Conservation (phyloP, 2,329 filamentous ascomycete genomes). For the Neoscytalidium dimidiatum region DNA sequence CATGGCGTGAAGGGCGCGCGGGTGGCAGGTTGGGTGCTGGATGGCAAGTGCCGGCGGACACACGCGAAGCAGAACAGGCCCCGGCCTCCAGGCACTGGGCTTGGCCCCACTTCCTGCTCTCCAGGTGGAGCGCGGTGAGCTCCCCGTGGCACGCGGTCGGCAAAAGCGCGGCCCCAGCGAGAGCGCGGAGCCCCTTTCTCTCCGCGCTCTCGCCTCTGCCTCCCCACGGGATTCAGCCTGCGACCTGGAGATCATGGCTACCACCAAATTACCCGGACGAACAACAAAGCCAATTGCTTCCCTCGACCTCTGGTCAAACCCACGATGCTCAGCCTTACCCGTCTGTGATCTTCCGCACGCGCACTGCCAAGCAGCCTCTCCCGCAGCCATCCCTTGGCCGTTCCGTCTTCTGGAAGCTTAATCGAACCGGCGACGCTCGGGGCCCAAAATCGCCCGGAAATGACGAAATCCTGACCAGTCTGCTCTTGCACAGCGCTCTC, state of each 20-base stretch:
- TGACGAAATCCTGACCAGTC: not conserved
- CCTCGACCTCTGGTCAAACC: conserved; percentile 2
- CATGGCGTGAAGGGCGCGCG: conserved; percentile 18
- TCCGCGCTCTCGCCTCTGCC: conserved; percentile 1
- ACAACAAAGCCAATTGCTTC: conserved; percentile 6
- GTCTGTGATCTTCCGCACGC: conserved; percentile 2
- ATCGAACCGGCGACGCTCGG: conserved; percentile 3
- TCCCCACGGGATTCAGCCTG: conserved; percentile 8
- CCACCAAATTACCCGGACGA: conserved; percentile 11
- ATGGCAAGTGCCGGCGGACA: not conserved
- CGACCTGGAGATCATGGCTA: conserved; percentile 9
- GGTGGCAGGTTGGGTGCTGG: not conserved
- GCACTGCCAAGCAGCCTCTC: conserved; percentile 6
- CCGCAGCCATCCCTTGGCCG: conserved; percentile 11
- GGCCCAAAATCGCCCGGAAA: not conserved
- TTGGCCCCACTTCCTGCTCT: not conserved
- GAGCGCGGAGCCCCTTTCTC: conserved; percentile 6
- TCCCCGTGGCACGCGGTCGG: conserved; percentile 7
- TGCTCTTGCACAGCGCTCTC: not conserved
- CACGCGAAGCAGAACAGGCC: not conserved
- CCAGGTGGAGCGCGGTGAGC: conserved; percentile 1
- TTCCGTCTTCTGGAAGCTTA: conserved; percentile 5
- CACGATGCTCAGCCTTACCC: conserved; percentile 12
- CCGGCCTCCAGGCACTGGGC: not conserved
- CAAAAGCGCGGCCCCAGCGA: not conserved